Evolutionary conservation across 1,139 yeast genomes (phyloP), one percentile per base, ranked within the genome.

Genomic region (Blastobotrys aristatus): DNA sequence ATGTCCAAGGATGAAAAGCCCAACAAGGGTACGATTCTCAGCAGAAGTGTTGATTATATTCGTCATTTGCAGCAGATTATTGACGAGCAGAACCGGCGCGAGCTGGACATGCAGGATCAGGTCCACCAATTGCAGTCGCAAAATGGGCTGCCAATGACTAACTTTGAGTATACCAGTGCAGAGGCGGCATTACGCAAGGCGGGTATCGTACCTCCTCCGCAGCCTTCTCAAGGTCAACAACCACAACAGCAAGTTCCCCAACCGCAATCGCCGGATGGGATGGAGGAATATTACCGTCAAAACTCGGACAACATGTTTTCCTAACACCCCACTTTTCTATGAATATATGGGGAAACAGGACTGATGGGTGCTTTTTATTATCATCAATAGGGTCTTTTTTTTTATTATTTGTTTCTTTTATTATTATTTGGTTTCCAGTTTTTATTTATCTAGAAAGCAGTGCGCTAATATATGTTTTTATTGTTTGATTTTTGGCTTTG

Each of bases 1-100:
- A 86, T 89, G 2, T 79, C 89, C 2, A 85, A 84, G 55, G 96
- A 87, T 59, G 96, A 95, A 3, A 84, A 84, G 57, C 97, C 97
- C 1, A 89, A 89, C 62, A 90, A 90, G 68, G 97, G 97, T 1
- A 95, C 89, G 57, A 86, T 90, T 10, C 70, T 90, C 53, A 77
- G 89, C 17, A 84, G 86, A 59, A 79, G 94, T 0, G 95, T 89
- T 2, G 96, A 88, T 57, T 90, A 88, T 61, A 81, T 90, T 46
- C 82, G 80, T 53, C 72, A 72, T 56, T 69, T 90, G 39, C 96
- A 89, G 66, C 78, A 78, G 52, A 73, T 78, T 50, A 86, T 89
- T 52, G 97, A 89, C 41, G 60, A 56, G 34, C 66, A 62, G 60
- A 88, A 88, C 66, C 73, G 90, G 45, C 78, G 77, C 53, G 96